These are phyloP conservation scores for Clavariopsis aquatica DNA, from an alignment of 495 filamentous ascomycete species.

Conservation along the genomic window DNA sequence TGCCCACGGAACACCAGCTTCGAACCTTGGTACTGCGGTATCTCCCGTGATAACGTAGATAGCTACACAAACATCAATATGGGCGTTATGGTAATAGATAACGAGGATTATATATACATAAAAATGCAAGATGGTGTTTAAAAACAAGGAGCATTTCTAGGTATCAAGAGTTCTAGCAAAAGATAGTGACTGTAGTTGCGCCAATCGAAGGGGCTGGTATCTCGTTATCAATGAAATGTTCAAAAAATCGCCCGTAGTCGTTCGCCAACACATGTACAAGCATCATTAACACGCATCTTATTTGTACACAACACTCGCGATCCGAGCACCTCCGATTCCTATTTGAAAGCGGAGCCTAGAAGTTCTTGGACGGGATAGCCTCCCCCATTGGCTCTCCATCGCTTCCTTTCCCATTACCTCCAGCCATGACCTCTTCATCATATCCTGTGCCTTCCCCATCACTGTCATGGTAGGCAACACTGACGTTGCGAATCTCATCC, in stretches of 20 bases:
- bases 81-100: background rate
- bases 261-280: too few species aligned
- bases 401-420: conserved; percentile 17
- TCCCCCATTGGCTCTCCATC: background rate
- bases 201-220: too few species aligned
- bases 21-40: background rate
- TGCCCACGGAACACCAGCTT: background rate
- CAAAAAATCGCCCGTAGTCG: too few species aligned
- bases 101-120: background rate
- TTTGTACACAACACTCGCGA: background rate
- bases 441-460: conserved; percentile 30
- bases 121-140: too few species aligned
- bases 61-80: too few species aligned
- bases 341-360: background rate
- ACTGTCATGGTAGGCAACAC: conserved; percentile 48
- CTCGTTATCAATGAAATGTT: too few species aligned
- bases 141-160: too few species aligned
- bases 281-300: background rate
- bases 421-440: conserved; percentile 31
- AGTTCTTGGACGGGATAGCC: background rate
- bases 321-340: background rate
- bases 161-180: too few species aligned
- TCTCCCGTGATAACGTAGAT: too few species aligned
- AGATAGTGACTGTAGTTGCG: too few species aligned
- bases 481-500: conserved; percentile 52